These are phyloP conservation scores for Fusarium robinianum DNA, from an alignment of 2,329 filamentous ascomycete species.

Conservation along the genomic window DNA sequence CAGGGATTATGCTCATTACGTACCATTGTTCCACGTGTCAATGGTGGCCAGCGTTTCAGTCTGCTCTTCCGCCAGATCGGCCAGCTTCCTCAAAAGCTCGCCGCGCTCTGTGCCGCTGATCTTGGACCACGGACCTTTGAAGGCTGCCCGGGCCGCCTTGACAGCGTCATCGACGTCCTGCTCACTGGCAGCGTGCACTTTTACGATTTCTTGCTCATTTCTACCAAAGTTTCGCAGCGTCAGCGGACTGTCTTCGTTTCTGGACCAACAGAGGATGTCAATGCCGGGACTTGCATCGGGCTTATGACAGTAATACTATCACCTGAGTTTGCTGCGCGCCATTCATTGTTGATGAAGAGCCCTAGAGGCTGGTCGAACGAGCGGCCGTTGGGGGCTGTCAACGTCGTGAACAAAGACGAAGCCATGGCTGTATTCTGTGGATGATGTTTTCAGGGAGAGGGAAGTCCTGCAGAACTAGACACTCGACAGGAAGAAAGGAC, in stretches of 20 bases:
- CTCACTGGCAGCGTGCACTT: slow-evolving; percentile 1
- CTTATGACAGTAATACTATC: slow-evolving; percentile 5
- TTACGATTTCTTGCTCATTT: slow-evolving; percentile 8
- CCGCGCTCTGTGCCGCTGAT: not conserved
- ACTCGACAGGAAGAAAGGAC: too few species aligned
- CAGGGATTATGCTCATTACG: too few species aligned
- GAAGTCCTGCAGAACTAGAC: too few species aligned
- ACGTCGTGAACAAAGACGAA: too few species aligned
- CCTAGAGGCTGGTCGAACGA: slow-evolving; percentile 1
- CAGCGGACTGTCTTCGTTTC: too few species aligned
- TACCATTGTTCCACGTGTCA: too few species aligned
- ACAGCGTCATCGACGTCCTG: slow-evolving; percentile 1
- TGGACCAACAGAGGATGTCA: too few species aligned
- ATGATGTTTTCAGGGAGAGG: too few species aligned
- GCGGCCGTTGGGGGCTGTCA: slow-evolving; percentile 1
- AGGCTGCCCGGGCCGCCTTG: slow-evolving; percentile 1
- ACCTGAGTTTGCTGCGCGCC: slow-evolving; percentile 3
- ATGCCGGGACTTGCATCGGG: not conserved
- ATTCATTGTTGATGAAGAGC: slow-evolving; percentile 10
- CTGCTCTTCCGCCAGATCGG: slow-evolving; percentile 1
- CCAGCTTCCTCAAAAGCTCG: slow-evolving; percentile 3
- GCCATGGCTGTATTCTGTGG: too few species aligned
- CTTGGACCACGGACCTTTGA: slow-evolving; percentile 2
- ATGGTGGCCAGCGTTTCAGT: slow-evolving; percentile 41
- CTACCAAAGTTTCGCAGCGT: too few species aligned